phyloP scores from a whole-genome alignment of 169 alveolate genomes.

The Eimeria zaria region DNA sequence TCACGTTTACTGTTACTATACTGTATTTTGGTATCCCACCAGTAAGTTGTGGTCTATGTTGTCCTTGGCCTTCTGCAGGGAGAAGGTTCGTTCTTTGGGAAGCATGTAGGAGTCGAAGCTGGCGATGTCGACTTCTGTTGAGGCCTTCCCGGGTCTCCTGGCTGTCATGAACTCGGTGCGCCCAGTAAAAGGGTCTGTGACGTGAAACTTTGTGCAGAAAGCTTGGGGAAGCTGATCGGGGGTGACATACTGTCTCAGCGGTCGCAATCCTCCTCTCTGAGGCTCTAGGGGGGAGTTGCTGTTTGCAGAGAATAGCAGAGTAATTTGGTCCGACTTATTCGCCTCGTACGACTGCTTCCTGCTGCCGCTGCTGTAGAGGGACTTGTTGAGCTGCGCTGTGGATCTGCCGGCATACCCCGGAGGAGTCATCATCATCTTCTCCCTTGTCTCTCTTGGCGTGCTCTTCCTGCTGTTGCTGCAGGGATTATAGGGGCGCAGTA shows the following conservation, averaged over 20 bases:
- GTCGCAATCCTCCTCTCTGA: conserved; percentile 59
- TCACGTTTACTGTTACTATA: not conserved
- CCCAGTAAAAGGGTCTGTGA: conserved; percentile 76
- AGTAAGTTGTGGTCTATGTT: conserved; percentile 61
- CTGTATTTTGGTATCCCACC: not conserved
- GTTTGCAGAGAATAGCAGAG: not conserved
- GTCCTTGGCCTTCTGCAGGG: conserved; percentile 70
- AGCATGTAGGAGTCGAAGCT: conserved; percentile 82
- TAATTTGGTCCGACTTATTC: conserved; percentile 24
- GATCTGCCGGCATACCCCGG: conserved; percentile 47
- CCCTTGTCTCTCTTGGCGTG: not conserved
- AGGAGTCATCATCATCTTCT: not conserved
- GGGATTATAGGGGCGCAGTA: conserved; percentile 17
- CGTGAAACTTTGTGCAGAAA: conserved; percentile 79
- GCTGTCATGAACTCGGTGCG: conserved; percentile 86
- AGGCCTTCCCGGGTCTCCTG: conserved; percentile 83
- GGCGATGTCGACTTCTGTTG: conserved; percentile 71
- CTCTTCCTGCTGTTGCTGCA: conserved; percentile 2
- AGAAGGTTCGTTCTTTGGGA: conserved; percentile 23
- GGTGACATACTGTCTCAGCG: conserved; percentile 46
- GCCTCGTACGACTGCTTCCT: conserved; percentile 43
- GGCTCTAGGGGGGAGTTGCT: not conserved
- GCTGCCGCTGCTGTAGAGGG: conserved; percentile 3
- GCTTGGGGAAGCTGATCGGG: conserved; percentile 81
- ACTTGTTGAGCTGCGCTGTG: conserved; percentile 28